Conservation (phyloP, 352 stramenopile species). For the Plasmopara muralis region DNA sequence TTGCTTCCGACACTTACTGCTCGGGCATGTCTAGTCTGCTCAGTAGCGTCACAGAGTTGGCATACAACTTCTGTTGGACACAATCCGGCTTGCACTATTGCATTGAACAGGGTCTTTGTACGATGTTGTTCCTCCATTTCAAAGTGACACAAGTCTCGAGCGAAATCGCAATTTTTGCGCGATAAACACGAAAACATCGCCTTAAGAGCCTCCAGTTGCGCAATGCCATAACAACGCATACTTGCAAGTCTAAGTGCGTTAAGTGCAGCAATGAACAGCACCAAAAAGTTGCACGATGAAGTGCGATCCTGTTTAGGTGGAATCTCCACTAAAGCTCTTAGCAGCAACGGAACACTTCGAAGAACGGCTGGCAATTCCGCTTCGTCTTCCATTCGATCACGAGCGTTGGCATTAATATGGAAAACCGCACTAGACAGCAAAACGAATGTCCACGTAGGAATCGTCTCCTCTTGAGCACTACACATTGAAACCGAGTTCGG, state of each 20-base stretch:
- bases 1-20: constrained; percentile 20
- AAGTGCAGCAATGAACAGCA: constrained; percentile 26
- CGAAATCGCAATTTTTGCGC: constrained; percentile 29
- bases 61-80: constrained; percentile 36
- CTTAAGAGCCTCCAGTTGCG: constrained; percentile 36
- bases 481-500: constrained; percentile 15
- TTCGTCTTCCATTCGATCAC: constrained; percentile 35
- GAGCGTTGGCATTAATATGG: constrained; percentile 36
- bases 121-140: constrained; percentile 7
- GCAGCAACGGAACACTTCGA: constrained; percentile 28
- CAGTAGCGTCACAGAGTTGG: constrained; percentile 35
- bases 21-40: constrained; percentile 22
- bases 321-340: constrained; percentile 19
- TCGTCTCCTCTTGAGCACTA: constrained; percentile 6
- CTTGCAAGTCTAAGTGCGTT: constrained; percentile 32
- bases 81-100: constrained; percentile 31
- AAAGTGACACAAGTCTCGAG: constrained; percentile 14
- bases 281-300: constrained; percentile 17
- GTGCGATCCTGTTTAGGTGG: constrained; percentile 3
- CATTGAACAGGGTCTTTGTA: constrained; percentile 14
- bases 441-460: constrained; percentile 22
- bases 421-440: constrained; percentile 37
- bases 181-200: constrained; percentile 37
- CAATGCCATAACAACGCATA: constrained; percentile 24
- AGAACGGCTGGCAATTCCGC: constrained; percentile 34